Evolutionary conservation across 2,329 filamentous ascomycete genomes (phyloP).

Genomic region (Cladophialophora bantiana): DNA sequence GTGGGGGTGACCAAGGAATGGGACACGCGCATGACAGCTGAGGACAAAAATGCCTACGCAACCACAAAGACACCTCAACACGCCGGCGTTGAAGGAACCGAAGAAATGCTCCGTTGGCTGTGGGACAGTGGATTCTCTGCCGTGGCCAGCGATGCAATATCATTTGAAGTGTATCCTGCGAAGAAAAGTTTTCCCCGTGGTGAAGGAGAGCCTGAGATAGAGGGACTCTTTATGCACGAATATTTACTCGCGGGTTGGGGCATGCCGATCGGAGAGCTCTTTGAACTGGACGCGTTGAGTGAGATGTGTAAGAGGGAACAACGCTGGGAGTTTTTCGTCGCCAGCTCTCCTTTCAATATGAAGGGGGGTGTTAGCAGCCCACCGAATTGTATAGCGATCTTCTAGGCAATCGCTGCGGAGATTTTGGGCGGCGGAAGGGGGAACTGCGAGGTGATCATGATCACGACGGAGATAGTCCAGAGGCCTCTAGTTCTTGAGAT

Average conservation of each 20-base stretch:
- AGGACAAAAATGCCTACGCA: constrained; percentile 46
- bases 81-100: constrained; percentile 58
- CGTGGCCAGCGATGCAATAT: constrained; percentile 63
- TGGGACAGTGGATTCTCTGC: constrained; percentile 65
- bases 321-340: constrained; percentile 58
- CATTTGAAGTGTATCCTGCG: constrained; percentile 57
- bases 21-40: constrained; percentile 49
- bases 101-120: constrained; percentile 62
- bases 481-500: no score
- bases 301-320: constrained; percentile 45
- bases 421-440: not conserved
- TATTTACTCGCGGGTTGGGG: constrained; percentile 42
- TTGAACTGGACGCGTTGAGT: constrained; percentile 51
- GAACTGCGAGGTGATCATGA: not conserved
- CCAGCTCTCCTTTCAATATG: constrained; percentile 45
- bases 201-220: constrained; percentile 18
- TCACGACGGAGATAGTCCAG: no score
- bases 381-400: constrained; percentile 40
- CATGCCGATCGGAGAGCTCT: constrained; percentile 43
- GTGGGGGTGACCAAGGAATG: constrained; percentile 52
- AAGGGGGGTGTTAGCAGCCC: constrained; percentile 40
- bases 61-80: constrained; percentile 42
- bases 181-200: constrained; percentile 23
- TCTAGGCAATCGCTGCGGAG: constrained; percentile 19
- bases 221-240: constrained; percentile 37